Percentiles rank a stretch among this genome's conserved stretches.
Conservation (phyloP, 345 rosid genomes). For the Erodium maritimum region DNA sequence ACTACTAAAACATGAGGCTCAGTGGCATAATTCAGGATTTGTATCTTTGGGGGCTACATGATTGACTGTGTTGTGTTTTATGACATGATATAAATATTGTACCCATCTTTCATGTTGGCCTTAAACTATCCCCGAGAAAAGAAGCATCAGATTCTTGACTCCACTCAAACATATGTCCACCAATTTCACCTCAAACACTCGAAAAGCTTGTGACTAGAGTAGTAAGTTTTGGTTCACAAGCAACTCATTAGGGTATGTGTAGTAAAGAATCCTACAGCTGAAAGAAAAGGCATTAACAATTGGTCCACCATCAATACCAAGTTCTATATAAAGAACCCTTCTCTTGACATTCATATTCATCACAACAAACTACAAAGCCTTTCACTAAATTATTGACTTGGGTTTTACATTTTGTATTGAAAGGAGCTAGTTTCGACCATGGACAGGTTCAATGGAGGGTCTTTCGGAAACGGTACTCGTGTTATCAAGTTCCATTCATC, state of each 20-base stretch:
- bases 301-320: neutral
- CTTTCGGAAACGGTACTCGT: neutral
- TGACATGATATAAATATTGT: no score
- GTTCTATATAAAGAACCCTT: constrained; percentile 11
- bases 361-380: constrained; percentile 1
- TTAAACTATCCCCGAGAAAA: no score
- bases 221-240: no score
- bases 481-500: neutral
- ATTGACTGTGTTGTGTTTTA: neutral
- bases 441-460: constrained; percentile 1
- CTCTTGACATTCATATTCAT: neutral
- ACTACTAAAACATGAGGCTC: neutral
- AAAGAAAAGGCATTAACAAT: neutral
- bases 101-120: no score
- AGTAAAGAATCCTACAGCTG: neutral
- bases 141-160: neutral
- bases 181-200: no score
- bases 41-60: neutral
- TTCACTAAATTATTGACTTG: neutral
- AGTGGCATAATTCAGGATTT: neutral
- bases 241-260: no score
- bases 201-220: no score
- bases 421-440: neutral
- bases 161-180: no score
- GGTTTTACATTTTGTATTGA: neutral